Percentiles rank a stretch among this genome's conserved stretches.
Evolutionary conservation across 176 grass and related monocot genomes (phyloP).

Genomic region (Avena insularis): DNA sequence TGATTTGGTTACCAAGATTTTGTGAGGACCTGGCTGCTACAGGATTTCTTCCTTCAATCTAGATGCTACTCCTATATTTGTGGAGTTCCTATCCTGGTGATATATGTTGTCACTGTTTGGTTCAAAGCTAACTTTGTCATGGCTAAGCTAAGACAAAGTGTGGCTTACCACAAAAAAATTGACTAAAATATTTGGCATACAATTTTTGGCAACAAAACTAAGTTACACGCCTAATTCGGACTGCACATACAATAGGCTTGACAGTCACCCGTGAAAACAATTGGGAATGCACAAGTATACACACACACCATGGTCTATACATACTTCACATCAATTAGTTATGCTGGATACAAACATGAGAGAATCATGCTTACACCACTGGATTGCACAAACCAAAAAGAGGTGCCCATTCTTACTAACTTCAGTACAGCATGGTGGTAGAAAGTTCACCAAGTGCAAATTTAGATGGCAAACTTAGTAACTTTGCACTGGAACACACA

Average conservation of each 20-base stretch:
- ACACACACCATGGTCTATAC: neutral
- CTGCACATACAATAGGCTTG: neutral
- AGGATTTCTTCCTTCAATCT: neutral
- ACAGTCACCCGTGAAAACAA: neutral
- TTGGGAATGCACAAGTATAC: neutral
- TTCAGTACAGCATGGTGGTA: neutral
- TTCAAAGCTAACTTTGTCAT: neutral
- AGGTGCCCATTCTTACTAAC: neutral
- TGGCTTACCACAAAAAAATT: neutral
- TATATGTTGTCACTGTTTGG: neutral
- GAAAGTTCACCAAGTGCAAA: conserved; percentile 28
- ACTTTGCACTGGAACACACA: conserved; percentile 3
- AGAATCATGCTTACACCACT: neutral
- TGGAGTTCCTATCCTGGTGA: neutral
- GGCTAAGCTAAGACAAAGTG: neutral
- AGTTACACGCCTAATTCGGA: neutral
- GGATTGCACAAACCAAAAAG: neutral
- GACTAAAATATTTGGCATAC: neutral
- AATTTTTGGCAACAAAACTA: neutral
- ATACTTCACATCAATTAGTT: neutral
- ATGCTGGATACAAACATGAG: neutral
- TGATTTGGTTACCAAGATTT: neutral
- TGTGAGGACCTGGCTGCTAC: neutral
- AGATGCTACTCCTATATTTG: neutral
- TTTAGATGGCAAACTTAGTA: conserved; percentile 24